phyloP scores from a whole-genome alignment of 768 basidiomycete genomes.

The Fibroporia radiculosa region DNA sequence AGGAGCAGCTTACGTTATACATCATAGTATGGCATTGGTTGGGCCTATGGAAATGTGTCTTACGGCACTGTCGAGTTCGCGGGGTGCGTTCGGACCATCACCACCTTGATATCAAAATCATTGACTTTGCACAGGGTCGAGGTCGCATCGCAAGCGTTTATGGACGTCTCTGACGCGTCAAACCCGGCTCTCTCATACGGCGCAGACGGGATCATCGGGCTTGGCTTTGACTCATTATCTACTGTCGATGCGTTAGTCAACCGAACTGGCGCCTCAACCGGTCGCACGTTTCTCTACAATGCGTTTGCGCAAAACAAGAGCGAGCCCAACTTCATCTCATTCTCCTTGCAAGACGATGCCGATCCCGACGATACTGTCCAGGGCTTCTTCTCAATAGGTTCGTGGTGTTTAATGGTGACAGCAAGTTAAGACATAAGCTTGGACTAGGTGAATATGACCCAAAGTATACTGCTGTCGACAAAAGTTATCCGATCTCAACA shows the following conservation, averaged over 20 bases:
- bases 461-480: constrained; percentile 50
- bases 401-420: constrained; percentile 7
- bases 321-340: constrained; percentile 76
- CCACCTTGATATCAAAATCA: constrained; percentile 1
- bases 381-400: constrained; percentile 70
- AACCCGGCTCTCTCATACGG: constrained; percentile 73
- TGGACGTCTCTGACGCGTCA: constrained; percentile 53
- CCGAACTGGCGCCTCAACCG: constrained; percentile 46
- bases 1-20: neutral
- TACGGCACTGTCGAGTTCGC: constrained; percentile 63
- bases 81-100: constrained; percentile 36
- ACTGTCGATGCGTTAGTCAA: constrained; percentile 58
- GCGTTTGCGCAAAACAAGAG: constrained; percentile 59
- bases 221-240: constrained; percentile 75
- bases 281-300: constrained; percentile 69
- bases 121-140: constrained; percentile 37
- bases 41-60: constrained; percentile 59
- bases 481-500: constrained; percentile 55
- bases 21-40: constrained; percentile 71
- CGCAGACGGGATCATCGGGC: constrained; percentile 63
- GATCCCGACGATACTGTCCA: constrained; percentile 46
- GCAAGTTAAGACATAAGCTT: no score
- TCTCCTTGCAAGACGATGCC: constrained; percentile 57
- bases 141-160: constrained; percentile 61
- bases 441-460: constrained; percentile 63